Percentiles rank a stretch among this genome's conserved stretches.
Evolutionary conservation across 306 rosid species (phyloP).

Genomic region (Dicorynia guianensis): DNA sequence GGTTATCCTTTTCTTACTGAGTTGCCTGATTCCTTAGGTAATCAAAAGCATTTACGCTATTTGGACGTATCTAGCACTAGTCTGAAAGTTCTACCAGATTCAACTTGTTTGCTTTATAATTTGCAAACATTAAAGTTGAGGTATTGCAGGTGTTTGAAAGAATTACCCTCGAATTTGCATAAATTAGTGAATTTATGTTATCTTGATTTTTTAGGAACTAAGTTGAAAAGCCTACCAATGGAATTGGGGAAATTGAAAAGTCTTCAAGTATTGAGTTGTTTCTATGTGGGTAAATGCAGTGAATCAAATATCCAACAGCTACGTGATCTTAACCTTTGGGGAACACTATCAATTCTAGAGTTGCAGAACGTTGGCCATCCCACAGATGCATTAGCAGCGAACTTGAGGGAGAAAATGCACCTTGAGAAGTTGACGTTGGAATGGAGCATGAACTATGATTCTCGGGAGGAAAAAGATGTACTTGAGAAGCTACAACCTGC

Average conservation of each 20-base stretch:
- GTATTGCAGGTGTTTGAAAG: not conserved
- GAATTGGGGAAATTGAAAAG: not conserved
- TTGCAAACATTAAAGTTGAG: constrained; percentile 29
- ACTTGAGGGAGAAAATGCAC: not conserved
- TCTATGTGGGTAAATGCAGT: not conserved
- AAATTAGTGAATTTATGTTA: not conserved
- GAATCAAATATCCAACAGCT: not conserved
- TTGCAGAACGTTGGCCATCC: not conserved
- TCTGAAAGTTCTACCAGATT: not conserved
- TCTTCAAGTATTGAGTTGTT: not conserved
- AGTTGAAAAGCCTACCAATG: not conserved
- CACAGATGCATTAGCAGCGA: not conserved
- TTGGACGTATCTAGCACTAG: not conserved
- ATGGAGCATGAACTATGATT: not conserved
- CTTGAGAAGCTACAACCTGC: not conserved
- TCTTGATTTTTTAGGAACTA: not conserved
- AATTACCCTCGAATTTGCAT: not conserved
- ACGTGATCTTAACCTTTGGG: not conserved
- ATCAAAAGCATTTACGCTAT: constrained; percentile 29
- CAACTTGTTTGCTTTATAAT: constrained; percentile 24
- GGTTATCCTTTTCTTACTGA: not conserved
- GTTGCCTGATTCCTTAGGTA: constrained; percentile 6
- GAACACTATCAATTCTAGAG: no score
- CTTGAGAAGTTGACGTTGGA: not conserved
- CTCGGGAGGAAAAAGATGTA: not conserved